phyloP scores from a whole-genome alignment of 495 filamentous ascomycete genomes.

The Amorphotheca resinae region DNA sequence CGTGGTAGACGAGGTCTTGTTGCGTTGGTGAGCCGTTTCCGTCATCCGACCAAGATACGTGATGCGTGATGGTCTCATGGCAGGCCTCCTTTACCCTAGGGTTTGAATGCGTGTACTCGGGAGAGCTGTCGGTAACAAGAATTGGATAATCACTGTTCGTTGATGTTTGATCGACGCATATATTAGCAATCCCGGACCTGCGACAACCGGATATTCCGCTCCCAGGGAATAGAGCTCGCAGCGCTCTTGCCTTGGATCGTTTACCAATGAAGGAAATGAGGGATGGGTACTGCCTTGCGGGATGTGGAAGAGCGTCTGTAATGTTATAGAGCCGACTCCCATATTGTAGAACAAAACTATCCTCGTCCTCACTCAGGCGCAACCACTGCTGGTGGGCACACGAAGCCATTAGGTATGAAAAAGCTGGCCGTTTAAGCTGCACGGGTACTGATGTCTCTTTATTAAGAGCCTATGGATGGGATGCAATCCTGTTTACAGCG shows the following conservation, averaged over 20 bases:
- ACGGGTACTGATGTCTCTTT: neutral
- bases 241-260: constrained; percentile 1
- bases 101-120: constrained; percentile 1
- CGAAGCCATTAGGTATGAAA: neutral
- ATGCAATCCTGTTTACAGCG: neutral
- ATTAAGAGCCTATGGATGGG: neutral
- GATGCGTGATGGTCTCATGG: constrained; percentile 8
- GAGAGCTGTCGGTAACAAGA: constrained; percentile 8
- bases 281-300: constrained; percentile 6
- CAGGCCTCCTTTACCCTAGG: constrained; percentile 6
- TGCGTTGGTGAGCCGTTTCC: neutral
- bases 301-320: constrained; percentile 2
- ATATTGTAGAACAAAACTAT: constrained; percentile 5
- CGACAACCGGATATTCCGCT: constrained; percentile 5
- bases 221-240: constrained; percentile 7
- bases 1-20: constrained; percentile 3
- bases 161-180: constrained; percentile 4
- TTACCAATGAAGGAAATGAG: constrained; percentile 9
- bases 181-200: constrained; percentile 8
- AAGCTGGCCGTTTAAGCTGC: neutral
- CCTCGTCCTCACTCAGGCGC: constrained; percentile 6
- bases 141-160: constrained; percentile 10
- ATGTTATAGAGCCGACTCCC: constrained; percentile 5
- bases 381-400: constrained; percentile 8
- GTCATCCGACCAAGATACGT: constrained; percentile 5